Percentiles rank a stretch among this genome's conserved stretches.
phyloP scores from a whole-genome alignment of 495 filamentous ascomycete genomes.

The Stereocaulon alpinum region DNA sequence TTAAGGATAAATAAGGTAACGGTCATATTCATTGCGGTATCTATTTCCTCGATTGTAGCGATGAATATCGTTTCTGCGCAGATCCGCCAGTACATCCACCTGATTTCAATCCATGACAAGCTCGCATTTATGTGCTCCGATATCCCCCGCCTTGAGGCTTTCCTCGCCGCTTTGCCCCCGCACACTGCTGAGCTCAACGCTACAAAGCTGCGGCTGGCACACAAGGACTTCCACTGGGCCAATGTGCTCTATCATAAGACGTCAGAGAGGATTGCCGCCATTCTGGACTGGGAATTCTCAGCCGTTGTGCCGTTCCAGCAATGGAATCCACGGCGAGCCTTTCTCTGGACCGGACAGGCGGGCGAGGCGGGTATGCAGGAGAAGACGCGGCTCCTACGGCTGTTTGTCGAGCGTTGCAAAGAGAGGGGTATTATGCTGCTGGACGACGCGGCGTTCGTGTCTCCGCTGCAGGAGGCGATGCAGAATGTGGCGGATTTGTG shows the following conservation, averaged over 20 bases:
- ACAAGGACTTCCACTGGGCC: not conserved
- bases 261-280: not conserved
- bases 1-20: no score
- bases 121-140: not conserved
- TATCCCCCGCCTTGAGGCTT: not conserved
- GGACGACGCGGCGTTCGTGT: not conserved
- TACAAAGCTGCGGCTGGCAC: not conserved
- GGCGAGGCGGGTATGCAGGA: not conserved
- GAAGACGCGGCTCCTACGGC: not conserved
- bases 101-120: not conserved
- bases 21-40: no score
- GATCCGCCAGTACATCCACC: not conserved
- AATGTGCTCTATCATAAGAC: not conserved
- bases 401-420: not conserved
- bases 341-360: not conserved
- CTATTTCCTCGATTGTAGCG: no score
- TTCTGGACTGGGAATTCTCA: constrained; percentile 2
- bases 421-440: not conserved
- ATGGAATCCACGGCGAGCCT: not conserved
- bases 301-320: not conserved
- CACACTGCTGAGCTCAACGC: not conserved
- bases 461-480: not conserved
- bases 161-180: not conserved
- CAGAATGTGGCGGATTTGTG: not conserved
- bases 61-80: not conserved